Base-by-base conservation (phyloP, 2,329 filamentous ascomycete genomes). In the Colletotrichum brevisporum region DNA sequence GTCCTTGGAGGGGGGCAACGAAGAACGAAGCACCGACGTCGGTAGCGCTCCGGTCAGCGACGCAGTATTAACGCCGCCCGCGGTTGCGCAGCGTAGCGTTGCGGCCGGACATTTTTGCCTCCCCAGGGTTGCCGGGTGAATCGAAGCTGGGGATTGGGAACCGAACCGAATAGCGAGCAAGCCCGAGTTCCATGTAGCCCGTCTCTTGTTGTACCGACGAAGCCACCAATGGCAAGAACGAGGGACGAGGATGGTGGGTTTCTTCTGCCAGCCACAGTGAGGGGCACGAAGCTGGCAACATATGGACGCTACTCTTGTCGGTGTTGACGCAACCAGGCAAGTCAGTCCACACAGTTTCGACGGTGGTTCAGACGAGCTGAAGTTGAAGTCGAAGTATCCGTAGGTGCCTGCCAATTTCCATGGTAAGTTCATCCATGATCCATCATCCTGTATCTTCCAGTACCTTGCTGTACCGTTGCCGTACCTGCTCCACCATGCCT, bases 311-410 rank as follows among this genome's bases (percentile, higher is more conserved):
- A 43, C 13, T 43, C 41, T 13, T 13, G 5, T 43, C 41, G 8
- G 21, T 12, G 31, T n/a, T 48, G 65, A 68, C 39, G 61, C 54
- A 65, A 31, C 59, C 59, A 62, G 59, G 50, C 39, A 62, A 54
- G 62, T 52, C 67, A 66, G 51, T 61, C 62, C 62, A 66, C 66
- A 66, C 21, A 24, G 66, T 50, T 21, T 26, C 36, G 50, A 43
- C 31, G 50, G 39, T 69, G 64, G 63, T 69, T 69, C 55, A 66
- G 67, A 61, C 55, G 51, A 67, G 54, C 66, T 69, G 55, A 36
- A 36, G 31, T 36, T 36, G 31, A 36, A 36, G 31, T 36, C 31
- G 31, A 36, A 36, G 31, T 3, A 24, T 24, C 21, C 21, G 21
- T 24, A 47, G 15, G 18, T 47, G 45, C 45, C 45, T 18, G 45